Evolutionary conservation across 202 grass and related monocot genomes (phyloP), one percentile per base, ranked within the genome.

Genomic region (Zizania palustris): DNA sequence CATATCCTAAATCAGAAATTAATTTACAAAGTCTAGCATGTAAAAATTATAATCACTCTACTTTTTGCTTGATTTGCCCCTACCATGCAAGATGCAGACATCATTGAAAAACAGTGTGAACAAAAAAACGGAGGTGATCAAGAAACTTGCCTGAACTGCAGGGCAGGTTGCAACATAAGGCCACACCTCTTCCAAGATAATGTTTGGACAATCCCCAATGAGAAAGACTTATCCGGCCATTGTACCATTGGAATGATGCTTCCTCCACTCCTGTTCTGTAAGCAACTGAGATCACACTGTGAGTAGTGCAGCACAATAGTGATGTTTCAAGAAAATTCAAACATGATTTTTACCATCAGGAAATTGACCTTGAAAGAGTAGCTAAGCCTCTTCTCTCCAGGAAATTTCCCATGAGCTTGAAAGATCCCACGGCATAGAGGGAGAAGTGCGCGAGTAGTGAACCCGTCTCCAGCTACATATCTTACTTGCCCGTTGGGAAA

Each of bases 401-500:
- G 90, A 45, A 86, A 92, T 56, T 84, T 88, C 4, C 83, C 83
- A 40, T 92, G 86, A 54, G 73, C 86, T 45, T 92, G 90, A 48
- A 92, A 8, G 56, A 92, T 53, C n/a, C 90, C 90, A 0, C 63
- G 80, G 18, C 65, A 50, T 4, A 89, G 1, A 13, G 90, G 90
- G 1, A 89, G 28, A 33, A 92, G 89, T 11, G 76, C 80, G 0
- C 83, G 69, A 4, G 86, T 38, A 1, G 68, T 86, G 57, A 92
- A 80, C 5, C 90, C 86, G 12, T 89, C 90, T 4, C 86, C 77
- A 1, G 86, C 86, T 0, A 92, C 76, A 15, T 92, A 92, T 9
- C 76, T 70, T 5, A 92, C 63, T 70, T 92, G 90, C 18, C 90
- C 90, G 4, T 92, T 92, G 9, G 90, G 86, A 42, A 89, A 92